Conservation (phyloP, 2,329 filamentous ascomycete species). For the Botrytis deweyae region DNA sequence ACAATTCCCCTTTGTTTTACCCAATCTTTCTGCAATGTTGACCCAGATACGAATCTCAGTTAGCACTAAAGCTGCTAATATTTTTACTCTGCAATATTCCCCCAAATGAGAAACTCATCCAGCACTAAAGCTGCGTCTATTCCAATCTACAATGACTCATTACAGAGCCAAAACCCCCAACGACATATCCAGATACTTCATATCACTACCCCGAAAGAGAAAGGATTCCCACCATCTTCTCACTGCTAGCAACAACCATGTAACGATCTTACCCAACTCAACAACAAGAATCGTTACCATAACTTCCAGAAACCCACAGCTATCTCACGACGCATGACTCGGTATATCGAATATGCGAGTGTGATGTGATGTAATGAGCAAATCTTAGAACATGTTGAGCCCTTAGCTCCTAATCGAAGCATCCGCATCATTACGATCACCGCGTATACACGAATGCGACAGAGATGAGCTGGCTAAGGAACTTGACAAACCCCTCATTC, state of each 20-base stretch:
- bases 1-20: neutral
- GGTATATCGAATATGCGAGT: neutral
- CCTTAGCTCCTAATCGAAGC: neutral
- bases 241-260: no score
- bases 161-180: neutral
- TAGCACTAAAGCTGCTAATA: neutral
- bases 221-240: neutral
- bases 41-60: neutral
- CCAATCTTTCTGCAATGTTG: neutral
- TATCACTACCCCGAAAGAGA: neutral
- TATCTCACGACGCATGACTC: neutral
- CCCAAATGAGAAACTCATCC: no score
- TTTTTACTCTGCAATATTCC: no score
- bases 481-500: no score
- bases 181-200: neutral
- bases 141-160: neutral
- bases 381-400: neutral
- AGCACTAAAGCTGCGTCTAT: no score
- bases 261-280: neutral
- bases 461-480: no score
- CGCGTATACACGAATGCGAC: neutral
- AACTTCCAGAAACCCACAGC: neutral
- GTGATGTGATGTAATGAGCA: neutral
- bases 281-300: accelerated
- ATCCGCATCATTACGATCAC: neutral